These are phyloP conservation scores for Hypoxylon trugodes DNA, from an alignment of 495 filamentous ascomycete species.

Conservation along the genomic window DNA sequence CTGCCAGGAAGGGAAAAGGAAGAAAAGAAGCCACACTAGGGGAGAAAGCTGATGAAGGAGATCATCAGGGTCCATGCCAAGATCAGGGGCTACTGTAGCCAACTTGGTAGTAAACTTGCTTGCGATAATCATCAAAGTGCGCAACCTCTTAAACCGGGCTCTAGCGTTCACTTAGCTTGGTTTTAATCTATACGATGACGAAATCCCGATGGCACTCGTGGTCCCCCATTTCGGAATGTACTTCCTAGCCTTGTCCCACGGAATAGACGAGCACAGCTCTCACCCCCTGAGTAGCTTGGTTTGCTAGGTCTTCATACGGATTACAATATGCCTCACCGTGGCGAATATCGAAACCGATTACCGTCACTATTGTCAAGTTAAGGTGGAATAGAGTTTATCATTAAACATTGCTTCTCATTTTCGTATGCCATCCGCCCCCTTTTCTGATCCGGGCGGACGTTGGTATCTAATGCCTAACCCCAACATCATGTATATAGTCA, in stretches of 20 bases:
- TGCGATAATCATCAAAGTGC: neutral
- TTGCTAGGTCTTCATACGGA: neutral
- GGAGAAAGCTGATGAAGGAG: constrained; percentile 1
- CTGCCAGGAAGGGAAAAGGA: neutral
- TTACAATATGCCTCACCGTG: no score
- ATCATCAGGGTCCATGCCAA: constrained; percentile 41
- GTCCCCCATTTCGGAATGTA: neutral
- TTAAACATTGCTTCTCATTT: constrained; percentile 43
- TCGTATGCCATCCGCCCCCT: constrained; percentile 43
- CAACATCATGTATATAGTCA: constrained; percentile 34
- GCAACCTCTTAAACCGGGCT: neutral
- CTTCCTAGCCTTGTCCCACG: neutral
- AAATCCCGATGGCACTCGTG: neutral
- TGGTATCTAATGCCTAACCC: constrained; percentile 45
- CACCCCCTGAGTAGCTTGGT: neutral
- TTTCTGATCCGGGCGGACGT: constrained; percentile 38
- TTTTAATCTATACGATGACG: neutral
- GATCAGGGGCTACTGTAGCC: no score
- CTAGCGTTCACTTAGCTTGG: constrained; percentile 10
- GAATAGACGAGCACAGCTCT: no score
- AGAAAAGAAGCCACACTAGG: neutral
- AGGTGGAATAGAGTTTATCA: constrained; percentile 18
- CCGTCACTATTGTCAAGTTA: no score
- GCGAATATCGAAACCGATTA: no score
- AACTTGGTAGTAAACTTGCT: neutral